These are phyloP conservation scores for Aspergillus neoniger DNA, from an alignment of 2,329 filamentous ascomycete genomes.

Conservation along the genomic window DNA sequence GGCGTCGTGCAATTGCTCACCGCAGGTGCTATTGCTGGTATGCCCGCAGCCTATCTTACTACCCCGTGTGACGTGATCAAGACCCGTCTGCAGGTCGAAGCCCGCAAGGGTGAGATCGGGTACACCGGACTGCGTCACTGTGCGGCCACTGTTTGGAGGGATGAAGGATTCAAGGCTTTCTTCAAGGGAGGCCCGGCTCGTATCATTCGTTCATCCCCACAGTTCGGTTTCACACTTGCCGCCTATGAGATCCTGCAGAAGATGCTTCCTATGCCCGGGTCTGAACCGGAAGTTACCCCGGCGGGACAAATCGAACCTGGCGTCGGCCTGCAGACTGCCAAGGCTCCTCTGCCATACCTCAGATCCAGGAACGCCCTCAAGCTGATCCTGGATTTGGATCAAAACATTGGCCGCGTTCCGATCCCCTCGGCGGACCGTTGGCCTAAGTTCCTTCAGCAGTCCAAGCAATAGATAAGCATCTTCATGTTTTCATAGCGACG, in stretches of 20 bases:
- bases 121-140: constrained; percentile 88
- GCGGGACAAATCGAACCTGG: constrained; percentile 65
- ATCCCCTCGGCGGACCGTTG: constrained; percentile 50
- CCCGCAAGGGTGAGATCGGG: constrained; percentile 85
- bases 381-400: constrained; percentile 90
- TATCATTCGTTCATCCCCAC: constrained; percentile 90
- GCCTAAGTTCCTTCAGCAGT: constrained; percentile 38
- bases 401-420: constrained; percentile 81
- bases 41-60: constrained; percentile 90
- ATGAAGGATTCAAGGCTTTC: constrained; percentile 94
- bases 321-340: constrained; percentile 64
- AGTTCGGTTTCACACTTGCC: constrained; percentile 96
- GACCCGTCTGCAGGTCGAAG: constrained; percentile 95
- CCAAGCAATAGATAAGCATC: constrained; percentile 30
- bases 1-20: constrained; percentile 88
- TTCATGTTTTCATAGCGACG: constrained; percentile 31
- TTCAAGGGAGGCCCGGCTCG: constrained; percentile 98
- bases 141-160: constrained; percentile 77
- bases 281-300: constrained; percentile 54
- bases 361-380: constrained; percentile 88
- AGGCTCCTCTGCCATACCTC: constrained; percentile 64
- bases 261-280: constrained; percentile 74
- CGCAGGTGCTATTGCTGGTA: constrained; percentile 90
- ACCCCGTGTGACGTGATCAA: constrained; percentile 99
- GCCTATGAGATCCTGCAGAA: constrained; percentile 91